Conservation (phyloP, 345 rosid species). For the Eucalyptus paniculata region DNA sequence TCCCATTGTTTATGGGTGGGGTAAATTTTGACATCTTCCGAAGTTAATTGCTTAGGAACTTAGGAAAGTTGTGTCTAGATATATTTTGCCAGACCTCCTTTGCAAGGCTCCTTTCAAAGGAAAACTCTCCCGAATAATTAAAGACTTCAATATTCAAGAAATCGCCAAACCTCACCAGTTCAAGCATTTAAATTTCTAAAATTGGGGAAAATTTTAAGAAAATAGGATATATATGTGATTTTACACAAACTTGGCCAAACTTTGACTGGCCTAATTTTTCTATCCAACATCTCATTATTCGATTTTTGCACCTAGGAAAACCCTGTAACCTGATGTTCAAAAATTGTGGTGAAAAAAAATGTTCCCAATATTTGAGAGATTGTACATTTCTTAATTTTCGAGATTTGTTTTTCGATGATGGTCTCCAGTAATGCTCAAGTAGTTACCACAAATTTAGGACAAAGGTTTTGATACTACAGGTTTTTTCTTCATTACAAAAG, state of each 20-base stretch:
- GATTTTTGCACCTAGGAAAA: neutral
- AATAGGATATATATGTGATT: neutral
- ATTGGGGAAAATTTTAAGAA: no score
- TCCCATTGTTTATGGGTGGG: neutral
- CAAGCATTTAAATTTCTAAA: no score
- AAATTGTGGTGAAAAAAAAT: neutral
- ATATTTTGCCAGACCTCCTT: neutral
- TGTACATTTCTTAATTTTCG: neutral
- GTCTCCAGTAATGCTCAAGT: neutral
- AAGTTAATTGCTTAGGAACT: neutral
- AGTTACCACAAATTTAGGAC: neutral
- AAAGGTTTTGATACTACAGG: neutral
- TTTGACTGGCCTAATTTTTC: neutral
- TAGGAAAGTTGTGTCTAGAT: neutral
- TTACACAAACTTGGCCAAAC: neutral
- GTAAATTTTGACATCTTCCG: neutral
- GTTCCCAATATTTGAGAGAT: neutral
- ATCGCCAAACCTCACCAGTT: neutral
- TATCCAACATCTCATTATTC: neutral
- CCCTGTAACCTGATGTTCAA: neutral
- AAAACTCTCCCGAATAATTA: neutral
- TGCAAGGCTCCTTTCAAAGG: neutral
- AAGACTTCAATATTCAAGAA: neutral
- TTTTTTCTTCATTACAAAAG: neutral
- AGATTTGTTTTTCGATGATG: neutral